Conservation (phyloP, 2,329 filamentous ascomycete species). For the Pseudogymnoascus sp. region DNA sequence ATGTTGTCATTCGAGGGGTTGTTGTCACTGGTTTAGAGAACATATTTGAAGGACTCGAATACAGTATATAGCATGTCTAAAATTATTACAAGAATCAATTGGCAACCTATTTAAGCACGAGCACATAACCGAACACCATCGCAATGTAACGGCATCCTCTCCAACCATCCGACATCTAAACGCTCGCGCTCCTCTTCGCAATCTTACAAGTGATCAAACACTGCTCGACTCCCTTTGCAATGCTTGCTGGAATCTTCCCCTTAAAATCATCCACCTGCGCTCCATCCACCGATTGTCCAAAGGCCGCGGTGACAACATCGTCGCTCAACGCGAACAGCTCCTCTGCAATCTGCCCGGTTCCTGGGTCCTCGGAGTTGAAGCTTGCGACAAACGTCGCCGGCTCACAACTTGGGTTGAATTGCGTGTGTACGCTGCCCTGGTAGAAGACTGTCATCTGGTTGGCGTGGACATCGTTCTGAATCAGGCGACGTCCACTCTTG, state of each 20-base stretch:
- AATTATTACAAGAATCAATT: neutral
- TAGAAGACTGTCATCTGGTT: conserved; percentile 47
- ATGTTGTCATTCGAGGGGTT: neutral
- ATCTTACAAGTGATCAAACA: conserved; percentile 45
- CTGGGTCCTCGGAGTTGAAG: conserved; percentile 44
- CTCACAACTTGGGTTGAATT: conserved; percentile 48
- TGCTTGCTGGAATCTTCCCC: conserved; percentile 37
- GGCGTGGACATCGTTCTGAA: conserved; percentile 33
- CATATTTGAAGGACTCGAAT: neutral
- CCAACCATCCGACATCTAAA: neutral
- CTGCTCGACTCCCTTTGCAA: conserved; percentile 44
- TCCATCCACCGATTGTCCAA: conserved; percentile 39
- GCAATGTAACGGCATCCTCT: neutral
- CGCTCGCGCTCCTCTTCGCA: conserved; percentile 21
- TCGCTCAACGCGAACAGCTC: conserved; percentile 40
- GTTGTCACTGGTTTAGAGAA: neutral
- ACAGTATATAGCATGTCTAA: neutral
- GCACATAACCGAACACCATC: neutral
- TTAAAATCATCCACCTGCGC: conserved; percentile 40
- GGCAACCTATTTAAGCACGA: neutral
- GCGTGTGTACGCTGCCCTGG: conserved; percentile 45
- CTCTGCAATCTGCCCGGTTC: conserved; percentile 43
- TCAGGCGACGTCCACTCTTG: conserved; percentile 32
- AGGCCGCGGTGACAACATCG: conserved; percentile 39
- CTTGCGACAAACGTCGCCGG: conserved; percentile 42